These are phyloP conservation scores for Chaetoscypha palmicola DNA, from an alignment of 2,329 filamentous ascomycete genomes.

Conservation along the genomic window DNA sequence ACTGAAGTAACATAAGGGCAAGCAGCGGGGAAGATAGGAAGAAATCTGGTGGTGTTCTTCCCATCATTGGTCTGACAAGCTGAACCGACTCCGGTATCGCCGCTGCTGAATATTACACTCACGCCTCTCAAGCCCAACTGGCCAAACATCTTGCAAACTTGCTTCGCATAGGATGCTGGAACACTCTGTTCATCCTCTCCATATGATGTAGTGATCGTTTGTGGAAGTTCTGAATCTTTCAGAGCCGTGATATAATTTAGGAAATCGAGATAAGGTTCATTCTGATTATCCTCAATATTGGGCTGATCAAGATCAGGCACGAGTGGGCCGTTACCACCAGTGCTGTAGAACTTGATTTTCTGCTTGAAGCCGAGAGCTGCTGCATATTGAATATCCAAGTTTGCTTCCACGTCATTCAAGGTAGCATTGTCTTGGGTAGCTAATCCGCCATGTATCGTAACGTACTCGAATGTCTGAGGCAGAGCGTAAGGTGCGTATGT, in stretches of 20 bases:
- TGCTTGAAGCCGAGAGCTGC: slow-evolving; percentile 45
- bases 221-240: slow-evolving; percentile 43
- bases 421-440: slow-evolving; percentile 32
- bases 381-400: slow-evolving; percentile 46
- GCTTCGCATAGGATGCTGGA: slow-evolving; percentile 51
- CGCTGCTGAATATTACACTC: slow-evolving; percentile 53
- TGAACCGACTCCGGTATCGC: slow-evolving; percentile 47
- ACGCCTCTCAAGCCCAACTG: slow-evolving; percentile 59
- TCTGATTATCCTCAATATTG: slow-evolving; percentile 45
- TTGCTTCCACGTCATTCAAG: slow-evolving; percentile 43
- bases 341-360: slow-evolving; percentile 47
- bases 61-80: slow-evolving; percentile 55
- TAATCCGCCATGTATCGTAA: slow-evolving; percentile 30
- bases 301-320: slow-evolving; percentile 37
- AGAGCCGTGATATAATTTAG: slow-evolving; percentile 49
- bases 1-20: slow-evolving; percentile 63
- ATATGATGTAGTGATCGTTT: slow-evolving; percentile 59
- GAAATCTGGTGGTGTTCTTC: slow-evolving; percentile 45
- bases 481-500: slow-evolving; percentile 18
- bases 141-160: slow-evolving; percentile 55
- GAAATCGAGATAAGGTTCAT: slow-evolving; percentile 61
- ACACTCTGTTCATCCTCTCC: slow-evolving; percentile 61
- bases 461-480: slow-evolving; percentile 24
- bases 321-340: slow-evolving; percentile 42
- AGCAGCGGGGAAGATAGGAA: slow-evolving; percentile 56